A percentile compares a stretch with the other conserved stretches of the same genome.
Conservation (phyloP, 2,329 filamentous ascomycete genomes). For the Ilyonectria robusta region DNA sequence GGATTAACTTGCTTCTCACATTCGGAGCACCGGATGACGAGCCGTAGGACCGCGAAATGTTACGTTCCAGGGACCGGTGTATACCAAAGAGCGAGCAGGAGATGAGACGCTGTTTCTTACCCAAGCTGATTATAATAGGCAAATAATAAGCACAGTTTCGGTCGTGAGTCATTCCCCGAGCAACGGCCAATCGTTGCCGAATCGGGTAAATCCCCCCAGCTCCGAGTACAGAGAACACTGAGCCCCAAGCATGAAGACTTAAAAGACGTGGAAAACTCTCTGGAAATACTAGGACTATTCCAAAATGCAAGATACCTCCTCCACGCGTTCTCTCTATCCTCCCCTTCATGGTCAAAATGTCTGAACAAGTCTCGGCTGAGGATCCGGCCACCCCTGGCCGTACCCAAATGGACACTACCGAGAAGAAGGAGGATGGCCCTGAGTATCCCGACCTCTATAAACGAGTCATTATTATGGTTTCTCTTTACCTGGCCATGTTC, state of each 20-base stretch:
- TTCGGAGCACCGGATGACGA: too few species aligned
- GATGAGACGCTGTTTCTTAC: too few species aligned
- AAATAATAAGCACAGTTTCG: neutral
- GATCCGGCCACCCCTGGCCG: slow-evolving; percentile 18
- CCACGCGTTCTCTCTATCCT: neutral
- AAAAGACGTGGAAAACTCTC: neutral
- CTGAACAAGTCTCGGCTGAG: neutral
- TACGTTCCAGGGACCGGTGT: too few species aligned
- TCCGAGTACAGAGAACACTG: neutral
- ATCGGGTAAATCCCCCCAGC: neutral
- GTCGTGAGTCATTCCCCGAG: slow-evolving; percentile 1
- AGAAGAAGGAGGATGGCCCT: neutral
- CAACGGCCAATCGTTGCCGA: neutral
- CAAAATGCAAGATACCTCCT: neutral
- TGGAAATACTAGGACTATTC: neutral
- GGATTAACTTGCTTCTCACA: too few species aligned
- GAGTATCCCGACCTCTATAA: slow-evolving; percentile 42
- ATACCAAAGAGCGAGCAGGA: too few species aligned
- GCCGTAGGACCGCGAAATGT: too few species aligned
- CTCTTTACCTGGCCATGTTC: slow-evolving; percentile 56
- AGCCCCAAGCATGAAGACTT: neutral
- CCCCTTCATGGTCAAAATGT: neutral
- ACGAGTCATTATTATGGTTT: slow-evolving; percentile 52
- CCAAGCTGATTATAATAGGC: neutral
- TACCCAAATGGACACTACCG: neutral